phyloP scores from a whole-genome alignment of 331 rosid species.

The Arachis monticola region DNA sequence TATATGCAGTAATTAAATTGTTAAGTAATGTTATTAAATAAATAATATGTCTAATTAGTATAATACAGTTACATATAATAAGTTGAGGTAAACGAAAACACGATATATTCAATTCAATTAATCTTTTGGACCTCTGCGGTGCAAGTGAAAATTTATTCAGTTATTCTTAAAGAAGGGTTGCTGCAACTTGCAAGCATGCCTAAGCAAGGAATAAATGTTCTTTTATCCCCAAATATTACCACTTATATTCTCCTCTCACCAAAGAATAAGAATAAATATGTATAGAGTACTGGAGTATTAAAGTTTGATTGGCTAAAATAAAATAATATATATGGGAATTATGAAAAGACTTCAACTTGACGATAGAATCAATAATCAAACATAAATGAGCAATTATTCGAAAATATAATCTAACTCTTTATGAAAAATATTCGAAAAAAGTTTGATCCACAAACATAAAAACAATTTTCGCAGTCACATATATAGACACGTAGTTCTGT shows the following conservation, averaged over 20 bases:
- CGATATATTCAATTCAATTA: too few relatives aligned
- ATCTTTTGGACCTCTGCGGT: too few relatives aligned
- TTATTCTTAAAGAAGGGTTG: too few relatives aligned
- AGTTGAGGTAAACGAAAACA: too few relatives aligned
- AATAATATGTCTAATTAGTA: too few relatives aligned
- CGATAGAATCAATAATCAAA: conserved; percentile 44
- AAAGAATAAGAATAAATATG: conserved; percentile 47
- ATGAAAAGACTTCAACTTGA: conserved; percentile 33
- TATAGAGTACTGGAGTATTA: background rate
- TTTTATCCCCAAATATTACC: too few relatives aligned
- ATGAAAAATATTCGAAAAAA: conserved; percentile 23
- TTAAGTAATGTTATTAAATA: too few relatives aligned
- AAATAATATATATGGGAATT: background rate
- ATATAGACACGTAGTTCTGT: background rate
- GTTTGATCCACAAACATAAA: conserved; percentile 5
- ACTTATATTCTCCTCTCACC: background rate
- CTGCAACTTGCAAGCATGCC: too few relatives aligned
- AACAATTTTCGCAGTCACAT: background rate
- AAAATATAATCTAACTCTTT: background rate
- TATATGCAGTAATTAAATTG: too few relatives aligned
- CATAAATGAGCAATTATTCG: conserved; percentile 39
- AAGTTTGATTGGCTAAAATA: conserved; percentile 36
- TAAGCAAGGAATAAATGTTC: too few relatives aligned
- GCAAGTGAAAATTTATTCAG: too few relatives aligned
- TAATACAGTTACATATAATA: too few relatives aligned